Percentiles rank a stretch among this genome's conserved stretches.
phyloP scores from a whole-genome alignment of 441 rosid genomes.

The Viola pubescens region DNA sequence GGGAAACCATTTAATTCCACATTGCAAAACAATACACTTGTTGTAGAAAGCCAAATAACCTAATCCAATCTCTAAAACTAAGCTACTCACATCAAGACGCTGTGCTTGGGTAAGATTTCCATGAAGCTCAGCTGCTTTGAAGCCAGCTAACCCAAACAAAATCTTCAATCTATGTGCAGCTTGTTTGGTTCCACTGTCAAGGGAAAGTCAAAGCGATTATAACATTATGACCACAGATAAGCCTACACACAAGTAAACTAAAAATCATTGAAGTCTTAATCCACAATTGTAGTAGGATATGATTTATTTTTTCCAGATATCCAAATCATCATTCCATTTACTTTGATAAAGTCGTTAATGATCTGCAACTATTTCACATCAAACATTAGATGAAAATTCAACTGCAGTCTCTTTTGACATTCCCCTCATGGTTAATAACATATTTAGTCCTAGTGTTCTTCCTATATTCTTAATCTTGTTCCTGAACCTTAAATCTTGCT shows the following conservation, averaged over 20 bases:
- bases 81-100: slow-evolving; percentile 81
- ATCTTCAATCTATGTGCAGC: slow-evolving; percentile 96
- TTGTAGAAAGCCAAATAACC: not conserved
- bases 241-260: slow-evolving; percentile 5
- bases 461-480: no score
- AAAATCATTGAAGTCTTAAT: not conserved
- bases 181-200: slow-evolving; percentile 85
- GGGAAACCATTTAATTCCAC: no score
- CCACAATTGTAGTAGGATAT: no score
- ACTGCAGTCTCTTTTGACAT: no score
- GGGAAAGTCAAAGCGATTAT: slow-evolving; percentile 15
- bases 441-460: no score
- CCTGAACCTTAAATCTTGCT: no score
- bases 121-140: slow-evolving; percentile 92
- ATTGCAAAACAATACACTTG: no score
- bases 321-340: not conserved
- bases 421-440: no score
- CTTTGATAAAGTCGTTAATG: not conserved
- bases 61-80: slow-evolving; percentile 7
- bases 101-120: slow-evolving; percentile 97
- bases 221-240: slow-evolving; percentile 6
- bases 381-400: no score
- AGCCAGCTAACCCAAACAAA: slow-evolving; percentile 76
- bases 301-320: not conserved
- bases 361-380: no score